Percentiles rank a stretch among this genome's conserved stretches.
Conservation (phyloP, 768 basidiomycete genomes). For the Sporobolomyces roseus region DNA sequence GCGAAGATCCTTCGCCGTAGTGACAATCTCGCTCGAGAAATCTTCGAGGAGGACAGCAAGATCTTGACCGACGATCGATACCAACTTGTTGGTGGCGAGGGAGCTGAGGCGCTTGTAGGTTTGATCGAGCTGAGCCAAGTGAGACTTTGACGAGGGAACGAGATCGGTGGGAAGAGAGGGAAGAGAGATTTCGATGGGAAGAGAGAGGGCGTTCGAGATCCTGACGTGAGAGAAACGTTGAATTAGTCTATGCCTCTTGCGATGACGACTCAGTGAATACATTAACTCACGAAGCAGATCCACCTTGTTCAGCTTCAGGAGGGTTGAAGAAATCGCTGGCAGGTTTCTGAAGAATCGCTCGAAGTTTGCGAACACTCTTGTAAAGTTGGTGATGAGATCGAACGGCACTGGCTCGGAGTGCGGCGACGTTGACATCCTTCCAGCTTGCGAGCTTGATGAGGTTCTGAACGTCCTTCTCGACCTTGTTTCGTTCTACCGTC, state of each 20-base stretch:
- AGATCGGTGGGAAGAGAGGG: not conserved
- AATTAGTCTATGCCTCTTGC: too few relatives aligned
- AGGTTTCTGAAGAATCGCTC: slow-evolving; percentile 79
- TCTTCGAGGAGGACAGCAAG: slow-evolving; percentile 58
- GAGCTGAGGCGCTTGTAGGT: slow-evolving; percentile 22
- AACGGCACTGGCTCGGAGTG: slow-evolving; percentile 83
- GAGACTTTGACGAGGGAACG: slow-evolving; percentile 2
- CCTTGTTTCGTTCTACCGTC: slow-evolving; percentile 55
- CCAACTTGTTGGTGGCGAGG: slow-evolving; percentile 16
- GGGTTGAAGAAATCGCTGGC: slow-evolving; percentile 39
- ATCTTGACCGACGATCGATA: slow-evolving; percentile 58
- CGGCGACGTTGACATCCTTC: slow-evolving; percentile 94
- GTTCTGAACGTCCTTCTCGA: slow-evolving; percentile 76
- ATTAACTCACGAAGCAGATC: not conserved
- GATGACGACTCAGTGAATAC: not conserved
- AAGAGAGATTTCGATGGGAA: not conserved
- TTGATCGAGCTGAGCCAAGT: slow-evolving; percentile 29
- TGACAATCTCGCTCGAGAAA: slow-evolving; percentile 59
- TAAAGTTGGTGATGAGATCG: slow-evolving; percentile 85
- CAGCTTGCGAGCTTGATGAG: slow-evolving; percentile 95
- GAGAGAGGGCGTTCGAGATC: not conserved
- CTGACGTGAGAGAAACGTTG: not conserved
- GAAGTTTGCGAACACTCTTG: slow-evolving; percentile 84
- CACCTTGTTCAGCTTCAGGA: slow-evolving; percentile 20
- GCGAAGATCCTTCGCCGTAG: slow-evolving; percentile 48